Evolutionary conservation across 2,329 filamentous ascomycete genomes (phyloP), one percentile per base, ranked within the genome.

Genomic region (Trichoderma aggressivum): DNA sequence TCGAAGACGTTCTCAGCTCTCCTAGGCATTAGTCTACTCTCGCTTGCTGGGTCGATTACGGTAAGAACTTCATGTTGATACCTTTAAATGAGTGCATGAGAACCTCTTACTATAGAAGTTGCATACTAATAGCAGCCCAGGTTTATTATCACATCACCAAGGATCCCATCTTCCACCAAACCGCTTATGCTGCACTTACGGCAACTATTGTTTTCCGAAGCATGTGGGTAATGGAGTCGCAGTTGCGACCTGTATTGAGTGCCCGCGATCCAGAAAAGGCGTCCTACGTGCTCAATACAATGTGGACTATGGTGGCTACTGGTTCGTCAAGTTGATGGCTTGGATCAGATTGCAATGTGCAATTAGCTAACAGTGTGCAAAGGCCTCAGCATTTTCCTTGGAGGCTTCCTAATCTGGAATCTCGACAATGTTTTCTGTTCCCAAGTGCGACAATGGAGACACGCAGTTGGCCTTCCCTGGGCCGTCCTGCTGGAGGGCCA

Each of bases 111-210:
- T 34, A 7, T 18, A n/a, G 21, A 28, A 24, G 7, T 30, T 16
- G 30, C 18, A 36, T n/a, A 56, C 32, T 63, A 56, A 16, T 14
- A 18, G 32, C 26, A 43, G 60, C 10, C 7, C 34, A 85, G 83
- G 76, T 80, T 4, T 84, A 83, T 80, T 97, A 97, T 81, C 92
- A 94, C 78, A 89, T 92, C 73, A 89, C 94, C 18, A 93, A 94
- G 78, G 90, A 97, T 74, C 93, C 94, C 0, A 84, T 88, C 1
- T 97, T 97, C 80, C 94, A 97, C 81, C 93, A 97, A 79, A 90
- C 89, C 72, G 91, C 91, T 5, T 97, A 94, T 75, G 92, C 90
- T 2, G 78, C 91, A 4, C 82, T 97, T 56, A 96, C 93, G 0
- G 86, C 86, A 6, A 84, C 90, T 55, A 89, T 95, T 26, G 85